These are phyloP conservation scores for Chaetomiaceae sp. DNA, from an alignment of 2,329 filamentous ascomycete genomes.

Conservation along the genomic window DNA sequence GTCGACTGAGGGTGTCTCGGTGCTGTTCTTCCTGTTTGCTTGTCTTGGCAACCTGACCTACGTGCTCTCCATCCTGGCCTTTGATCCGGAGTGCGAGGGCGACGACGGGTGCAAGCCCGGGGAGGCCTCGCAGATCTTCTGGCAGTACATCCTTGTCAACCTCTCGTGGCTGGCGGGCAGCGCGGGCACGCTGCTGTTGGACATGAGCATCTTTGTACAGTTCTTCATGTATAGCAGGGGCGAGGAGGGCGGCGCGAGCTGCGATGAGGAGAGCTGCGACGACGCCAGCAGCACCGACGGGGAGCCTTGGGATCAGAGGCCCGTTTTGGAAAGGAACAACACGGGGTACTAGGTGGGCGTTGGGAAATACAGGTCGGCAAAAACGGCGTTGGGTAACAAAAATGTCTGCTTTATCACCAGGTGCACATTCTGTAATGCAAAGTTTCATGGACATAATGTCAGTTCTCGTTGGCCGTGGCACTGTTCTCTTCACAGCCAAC, in stretches of 20 bases:
- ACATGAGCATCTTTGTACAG: constrained; percentile 81
- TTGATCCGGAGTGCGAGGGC: constrained; percentile 63
- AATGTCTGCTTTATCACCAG: no score
- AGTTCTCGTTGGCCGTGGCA: no score
- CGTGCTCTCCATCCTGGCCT: constrained; percentile 85
- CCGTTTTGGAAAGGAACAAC: constrained; percentile 30
- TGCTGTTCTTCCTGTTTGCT: constrained; percentile 94
- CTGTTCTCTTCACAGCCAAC: no score
- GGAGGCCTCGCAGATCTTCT: constrained; percentile 64
- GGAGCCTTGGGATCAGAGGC: constrained; percentile 37
- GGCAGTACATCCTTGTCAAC: constrained; percentile 80
- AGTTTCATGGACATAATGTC: no score
- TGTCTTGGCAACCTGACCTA: constrained; percentile 94
- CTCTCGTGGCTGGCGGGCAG: constrained; percentile 86
- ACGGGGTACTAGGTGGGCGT: constrained; percentile 20
- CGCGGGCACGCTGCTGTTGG: constrained; percentile 76
- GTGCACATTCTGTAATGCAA: no score
- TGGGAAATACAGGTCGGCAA: not conserved
- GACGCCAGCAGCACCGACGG: constrained; percentile 21
- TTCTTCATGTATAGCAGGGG: constrained; percentile 74
- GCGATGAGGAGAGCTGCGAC: not conserved
- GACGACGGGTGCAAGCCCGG: constrained; percentile 52
- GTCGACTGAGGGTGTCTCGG: constrained; percentile 85
- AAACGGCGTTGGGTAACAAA: not conserved
- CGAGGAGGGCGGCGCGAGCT: constrained; percentile 24